Conservation (phyloP, 202 grass and related monocot species). For the Saccharum hybrid region DNA sequence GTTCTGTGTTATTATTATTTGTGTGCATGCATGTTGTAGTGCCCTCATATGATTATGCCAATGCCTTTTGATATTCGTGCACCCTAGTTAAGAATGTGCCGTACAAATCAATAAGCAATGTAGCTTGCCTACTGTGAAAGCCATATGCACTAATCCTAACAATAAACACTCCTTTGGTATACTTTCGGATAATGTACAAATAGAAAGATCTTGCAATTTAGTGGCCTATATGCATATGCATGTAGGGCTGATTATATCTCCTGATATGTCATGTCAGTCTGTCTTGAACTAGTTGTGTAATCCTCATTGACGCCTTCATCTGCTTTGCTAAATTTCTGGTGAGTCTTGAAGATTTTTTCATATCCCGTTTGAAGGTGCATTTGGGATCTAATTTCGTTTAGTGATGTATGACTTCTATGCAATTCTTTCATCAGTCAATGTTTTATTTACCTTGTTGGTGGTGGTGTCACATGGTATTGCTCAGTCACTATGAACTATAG, state of each 20-base stretch:
- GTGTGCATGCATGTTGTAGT: constrained; percentile 42
- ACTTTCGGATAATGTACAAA: constrained; percentile 23
- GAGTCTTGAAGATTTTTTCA: not conserved
- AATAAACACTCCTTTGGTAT: constrained; percentile 30
- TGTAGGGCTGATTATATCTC: constrained; percentile 23
- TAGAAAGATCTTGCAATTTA: constrained; percentile 28
- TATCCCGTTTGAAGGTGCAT: not conserved
- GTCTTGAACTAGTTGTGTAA: constrained; percentile 6
- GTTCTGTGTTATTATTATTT: constrained; percentile 25
- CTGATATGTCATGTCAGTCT: constrained; percentile 21
- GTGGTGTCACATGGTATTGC: not conserved
- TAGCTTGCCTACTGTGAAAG: constrained; percentile 34
- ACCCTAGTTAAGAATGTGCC: constrained; percentile 36
- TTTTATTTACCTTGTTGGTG: not conserved
- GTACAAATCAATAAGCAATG: constrained; percentile 48
- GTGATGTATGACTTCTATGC: not conserved
- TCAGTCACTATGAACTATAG: not conserved
- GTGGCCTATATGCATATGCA: not conserved
- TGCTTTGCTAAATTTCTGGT: not conserved
- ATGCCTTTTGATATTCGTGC: constrained; percentile 44
- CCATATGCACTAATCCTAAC: constrained; percentile 29
- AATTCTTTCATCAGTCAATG: not conserved
- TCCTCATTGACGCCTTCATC: not conserved
- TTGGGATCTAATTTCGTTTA: not conserved
- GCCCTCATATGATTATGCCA: constrained; percentile 40